These are phyloP conservation scores for Claviceps arundinis DNA, from an alignment of 2,329 filamentous ascomycete genomes.

Conservation along the genomic window DNA sequence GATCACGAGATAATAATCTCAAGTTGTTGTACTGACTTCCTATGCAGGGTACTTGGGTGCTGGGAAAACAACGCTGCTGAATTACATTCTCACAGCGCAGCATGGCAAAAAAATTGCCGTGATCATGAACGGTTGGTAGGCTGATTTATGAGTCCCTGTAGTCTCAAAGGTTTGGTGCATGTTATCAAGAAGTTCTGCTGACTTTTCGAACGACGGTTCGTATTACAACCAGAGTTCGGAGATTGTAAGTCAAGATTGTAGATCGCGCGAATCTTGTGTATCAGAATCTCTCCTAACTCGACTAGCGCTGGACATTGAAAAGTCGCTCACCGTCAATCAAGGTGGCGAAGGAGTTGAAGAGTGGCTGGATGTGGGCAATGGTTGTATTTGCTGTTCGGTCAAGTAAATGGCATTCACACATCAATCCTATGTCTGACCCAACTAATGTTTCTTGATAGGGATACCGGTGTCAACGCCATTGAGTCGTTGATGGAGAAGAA, in stretches of 20 bases:
- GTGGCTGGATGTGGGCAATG: slow-evolving; percentile 93
- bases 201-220: background rate
- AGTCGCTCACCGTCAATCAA: slow-evolving; percentile 81
- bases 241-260: slow-evolving; percentile 44
- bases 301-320: slow-evolving; percentile 86
- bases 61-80: slow-evolving; percentile 88
- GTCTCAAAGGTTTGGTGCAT: background rate
- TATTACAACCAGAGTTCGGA: slow-evolving; percentile 50
- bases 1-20: too few relatives aligned
- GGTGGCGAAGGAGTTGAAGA: slow-evolving; percentile 74
- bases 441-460: slow-evolving; percentile 33
- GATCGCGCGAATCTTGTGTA: slow-evolving; percentile 8
- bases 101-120: slow-evolving; percentile 98
- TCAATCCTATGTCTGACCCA: background rate
- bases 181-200: background rate
- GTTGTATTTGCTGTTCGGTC: slow-evolving; percentile 94
- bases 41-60: slow-evolving; percentile 78
- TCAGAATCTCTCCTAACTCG: slow-evolving; percentile 7
- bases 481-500: slow-evolving; percentile 91
- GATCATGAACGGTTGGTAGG: slow-evolving; percentile 64
- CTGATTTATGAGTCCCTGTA: too few relatives aligned
- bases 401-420: slow-evolving; percentile 43
- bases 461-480: slow-evolving; percentile 85
- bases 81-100: slow-evolving; percentile 87
- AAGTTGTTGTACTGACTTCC: background rate